phyloP scores from a whole-genome alignment of 164 flowering plant genomes.

The Liquidambar formosana region DNA sequence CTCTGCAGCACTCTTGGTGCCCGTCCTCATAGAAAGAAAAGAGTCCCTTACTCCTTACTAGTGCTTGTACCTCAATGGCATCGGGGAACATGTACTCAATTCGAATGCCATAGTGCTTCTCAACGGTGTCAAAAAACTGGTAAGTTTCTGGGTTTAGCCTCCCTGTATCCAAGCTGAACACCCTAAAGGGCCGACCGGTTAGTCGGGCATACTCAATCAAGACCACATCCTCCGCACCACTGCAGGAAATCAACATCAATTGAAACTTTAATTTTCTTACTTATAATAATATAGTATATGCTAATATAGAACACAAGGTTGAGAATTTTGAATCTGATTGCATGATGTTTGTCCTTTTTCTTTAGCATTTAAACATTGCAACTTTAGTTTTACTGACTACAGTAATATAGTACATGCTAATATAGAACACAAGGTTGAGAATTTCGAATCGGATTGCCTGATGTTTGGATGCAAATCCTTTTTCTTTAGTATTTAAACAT shows the following conservation, averaged over 20 bases:
- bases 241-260: slow-evolving; percentile 30
- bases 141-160: slow-evolving; percentile 83
- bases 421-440: too few relatives aligned
- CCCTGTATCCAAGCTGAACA: slow-evolving; percentile 89
- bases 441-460: too few relatives aligned
- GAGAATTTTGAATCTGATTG: too few relatives aligned
- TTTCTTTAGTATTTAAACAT: too few relatives aligned
- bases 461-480: too few relatives aligned
- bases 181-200: slow-evolving; percentile 84
- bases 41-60: slow-evolving; percentile 75
- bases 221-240: slow-evolving; percentile 93
- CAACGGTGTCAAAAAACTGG: slow-evolving; percentile 53
- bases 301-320: too few relatives aligned
- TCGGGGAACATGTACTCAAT: slow-evolving; percentile 43
- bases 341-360: too few relatives aligned
- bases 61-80: slow-evolving; percentile 66
- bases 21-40: slow-evolving; percentile 92
- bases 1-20: slow-evolving; percentile 93
- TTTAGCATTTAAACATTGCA: too few relatives aligned
- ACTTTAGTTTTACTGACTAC: too few relatives aligned
- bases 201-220: slow-evolving; percentile 78
- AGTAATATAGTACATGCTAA: too few relatives aligned
- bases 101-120: slow-evolving; percentile 35
- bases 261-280: background rate
- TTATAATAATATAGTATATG: too few relatives aligned